Evolutionary conservation across 768 basidiomycete species (phyloP), one percentile per base, ranked within the genome.

Genomic region (Mycena rosella): DNA sequence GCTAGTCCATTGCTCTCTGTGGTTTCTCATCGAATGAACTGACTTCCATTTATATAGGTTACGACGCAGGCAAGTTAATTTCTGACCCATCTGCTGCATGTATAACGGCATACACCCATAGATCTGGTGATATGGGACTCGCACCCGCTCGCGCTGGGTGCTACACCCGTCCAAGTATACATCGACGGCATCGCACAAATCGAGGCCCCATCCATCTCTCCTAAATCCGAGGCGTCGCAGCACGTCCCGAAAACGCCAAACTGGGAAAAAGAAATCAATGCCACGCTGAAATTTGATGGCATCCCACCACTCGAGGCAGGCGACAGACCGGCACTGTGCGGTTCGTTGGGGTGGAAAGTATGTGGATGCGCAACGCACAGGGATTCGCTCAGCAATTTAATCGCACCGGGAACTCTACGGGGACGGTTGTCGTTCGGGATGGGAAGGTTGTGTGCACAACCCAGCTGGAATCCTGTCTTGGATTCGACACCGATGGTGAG

Each of bases 131-230:
- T 88, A 13, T 92, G 91, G 91, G 90, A 92, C 67, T 87, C 86
- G 10, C 93, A 95, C 75, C 95, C 94, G 0, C 83, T 96, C 26
- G 74, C 86, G 0, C 82, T 96, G 2, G 94, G 94, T 20, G 89
- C 94, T 0, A 94, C 93, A 1, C 94, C 95, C 0, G 78, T 80
- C 3, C 93, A 96, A 73, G 93, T 94, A 0, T 94, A 86, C 76
- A 90, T 95, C 58, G 95, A 96, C 69, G 95, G 94, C 8, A 91
- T 95, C 60, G 74, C 88, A 0, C 95, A 96, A 74, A 71, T 83
- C 20, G 63, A 74, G 5, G 29, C 74, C 3, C 80, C 88, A 0
- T 65, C 79, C 42, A 63, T 78, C 2, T 56, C 80, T 1, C 61
- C 68, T 4, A 92, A 92, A 74, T 83, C 86, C 0, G 64, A 72